Conservation (phyloP, 352 stramenopile genomes). For the Globisporangium megalacanthum region DNA sequence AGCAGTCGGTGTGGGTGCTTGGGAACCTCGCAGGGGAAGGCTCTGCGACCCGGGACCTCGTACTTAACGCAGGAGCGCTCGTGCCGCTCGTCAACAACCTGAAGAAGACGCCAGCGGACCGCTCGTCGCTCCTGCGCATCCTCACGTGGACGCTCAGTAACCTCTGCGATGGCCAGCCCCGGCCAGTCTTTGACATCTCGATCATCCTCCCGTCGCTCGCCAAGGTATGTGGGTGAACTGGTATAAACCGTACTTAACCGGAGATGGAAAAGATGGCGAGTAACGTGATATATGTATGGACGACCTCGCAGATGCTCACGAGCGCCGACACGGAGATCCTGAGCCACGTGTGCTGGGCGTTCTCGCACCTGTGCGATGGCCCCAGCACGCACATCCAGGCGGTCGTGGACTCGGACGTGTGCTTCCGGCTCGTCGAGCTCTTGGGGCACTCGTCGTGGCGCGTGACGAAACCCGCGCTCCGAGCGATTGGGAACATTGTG, state of each 20-base stretch:
- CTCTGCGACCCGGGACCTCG: slow-evolving; percentile 79
- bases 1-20: slow-evolving; percentile 92
- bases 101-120: slow-evolving; percentile 81
- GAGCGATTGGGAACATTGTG: slow-evolving; percentile 99
- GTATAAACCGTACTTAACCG: not conserved
- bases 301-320: slow-evolving; percentile 77
- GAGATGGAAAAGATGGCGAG: too few species aligned
- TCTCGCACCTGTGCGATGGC: slow-evolving; percentile 97
- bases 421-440: slow-evolving; percentile 92
- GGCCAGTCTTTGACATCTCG: slow-evolving; percentile 87
- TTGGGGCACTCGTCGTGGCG: slow-evolving; percentile 91
- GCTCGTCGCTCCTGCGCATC: slow-evolving; percentile 85
- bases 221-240: slow-evolving; percentile 28
- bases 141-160: slow-evolving; percentile 92
- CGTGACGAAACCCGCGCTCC: slow-evolving; percentile 95
- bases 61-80: slow-evolving; percentile 82
- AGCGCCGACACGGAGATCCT: slow-evolving; percentile 94
- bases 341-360: slow-evolving; percentile 94
- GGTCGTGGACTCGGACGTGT: slow-evolving; percentile 88
- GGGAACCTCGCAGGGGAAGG: slow-evolving; percentile 91
- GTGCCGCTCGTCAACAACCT: slow-evolving; percentile 85
- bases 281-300: not conserved
- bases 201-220: slow-evolving; percentile 82
- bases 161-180: slow-evolving; percentile 88
- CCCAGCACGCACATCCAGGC: slow-evolving; percentile 95